Evolutionary conservation across 805 yeast species (phyloP).

Genomic region (Suhomyces canberraensis): DNA sequence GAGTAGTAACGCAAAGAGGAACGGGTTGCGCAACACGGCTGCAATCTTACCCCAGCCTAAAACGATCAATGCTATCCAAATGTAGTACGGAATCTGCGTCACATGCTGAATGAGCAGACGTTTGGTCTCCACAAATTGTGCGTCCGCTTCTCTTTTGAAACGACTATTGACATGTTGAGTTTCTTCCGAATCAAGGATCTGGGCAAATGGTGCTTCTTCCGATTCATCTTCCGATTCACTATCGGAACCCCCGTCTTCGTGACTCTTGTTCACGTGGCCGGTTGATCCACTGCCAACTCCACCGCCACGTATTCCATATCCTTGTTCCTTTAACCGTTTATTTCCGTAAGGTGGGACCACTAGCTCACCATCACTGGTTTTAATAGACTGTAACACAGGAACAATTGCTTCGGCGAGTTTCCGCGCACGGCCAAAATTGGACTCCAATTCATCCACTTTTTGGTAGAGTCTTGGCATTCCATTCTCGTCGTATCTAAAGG

Average conservation of each 20-base stretch:
- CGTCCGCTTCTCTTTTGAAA: constrained; percentile 73
- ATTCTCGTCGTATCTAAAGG: constrained; percentile 76
- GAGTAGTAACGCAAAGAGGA: constrained; percentile 64
- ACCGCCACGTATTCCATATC: constrained; percentile 20
- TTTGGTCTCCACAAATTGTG: constrained; percentile 81
- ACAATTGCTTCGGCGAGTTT: constrained; percentile 53
- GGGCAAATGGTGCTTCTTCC: constrained; percentile 48
- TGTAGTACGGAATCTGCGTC: constrained; percentile 79
- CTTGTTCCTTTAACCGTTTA: constrained; percentile 16
- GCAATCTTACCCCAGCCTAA: constrained; percentile 96
- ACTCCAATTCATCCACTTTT: constrained; percentile 68
- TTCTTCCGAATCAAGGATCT: constrained; percentile 31
- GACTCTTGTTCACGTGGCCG: constrained; percentile 25
- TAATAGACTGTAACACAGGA: constrained; percentile 50
- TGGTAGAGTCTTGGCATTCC: constrained; percentile 84
- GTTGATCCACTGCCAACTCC: constrained; percentile 18
- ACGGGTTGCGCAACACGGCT: constrained; percentile 82
- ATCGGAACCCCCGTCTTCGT: constrained; percentile 22
- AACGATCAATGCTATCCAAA: constrained; percentile 66
- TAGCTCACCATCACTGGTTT: constrained; percentile 48
- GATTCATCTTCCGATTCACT: constrained; percentile 21
- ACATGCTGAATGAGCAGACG: constrained; percentile 76
- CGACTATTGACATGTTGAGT: constrained; percentile 26
- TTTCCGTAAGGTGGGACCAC: constrained; percentile 53
- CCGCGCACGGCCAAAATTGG: constrained; percentile 58